Conservation (phyloP, 164 flowering plant species). For the Chloranthus sessilifolius region DNA sequence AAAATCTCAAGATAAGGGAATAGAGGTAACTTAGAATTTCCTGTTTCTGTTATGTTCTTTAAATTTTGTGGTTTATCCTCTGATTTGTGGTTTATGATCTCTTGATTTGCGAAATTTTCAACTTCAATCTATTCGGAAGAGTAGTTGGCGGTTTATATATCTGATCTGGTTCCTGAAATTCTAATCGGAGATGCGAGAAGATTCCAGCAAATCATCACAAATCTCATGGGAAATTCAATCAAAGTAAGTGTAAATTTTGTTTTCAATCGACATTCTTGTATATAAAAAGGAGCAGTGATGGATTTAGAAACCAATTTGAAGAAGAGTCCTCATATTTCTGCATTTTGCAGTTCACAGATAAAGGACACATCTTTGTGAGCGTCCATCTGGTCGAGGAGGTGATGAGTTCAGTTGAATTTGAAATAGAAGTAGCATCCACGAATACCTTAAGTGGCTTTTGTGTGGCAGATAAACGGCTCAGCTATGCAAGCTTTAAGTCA, state of each 20-base stretch:
- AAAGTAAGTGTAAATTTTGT: constrained; percentile 56
- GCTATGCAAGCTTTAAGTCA: constrained; percentile 64
- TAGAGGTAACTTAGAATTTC: constrained; percentile 52
- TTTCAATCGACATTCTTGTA: not conserved
- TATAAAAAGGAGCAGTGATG: too few species aligned
- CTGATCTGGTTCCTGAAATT: constrained; percentile 73
- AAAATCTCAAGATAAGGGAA: constrained; percentile 82
- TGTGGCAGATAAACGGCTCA: constrained; percentile 61
- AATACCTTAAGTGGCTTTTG: constrained; percentile 86
- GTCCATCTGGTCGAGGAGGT: constrained; percentile 83
- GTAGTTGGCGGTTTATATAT: constrained; percentile 83
- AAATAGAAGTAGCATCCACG: constrained; percentile 35
- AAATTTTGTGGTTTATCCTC: not conserved
- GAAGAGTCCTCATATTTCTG: not conserved
- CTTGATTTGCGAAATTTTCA: constrained; percentile 8
- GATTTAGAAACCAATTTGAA: not conserved
- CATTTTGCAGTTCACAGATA: constrained; percentile 73
- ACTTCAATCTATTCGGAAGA: constrained; percentile 18
- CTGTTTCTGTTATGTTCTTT: not conserved
- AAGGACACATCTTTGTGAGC: constrained; percentile 87
- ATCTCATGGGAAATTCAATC: constrained; percentile 94
- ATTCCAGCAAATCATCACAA: constrained; percentile 87
- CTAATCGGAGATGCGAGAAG: constrained; percentile 93
- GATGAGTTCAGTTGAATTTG: constrained; percentile 38
- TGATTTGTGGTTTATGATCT: constrained; percentile 5